These are phyloP conservation scores for Ophiostoma ulmi DNA, from an alignment of 2,329 filamentous ascomycete species.

Conservation along the genomic window DNA sequence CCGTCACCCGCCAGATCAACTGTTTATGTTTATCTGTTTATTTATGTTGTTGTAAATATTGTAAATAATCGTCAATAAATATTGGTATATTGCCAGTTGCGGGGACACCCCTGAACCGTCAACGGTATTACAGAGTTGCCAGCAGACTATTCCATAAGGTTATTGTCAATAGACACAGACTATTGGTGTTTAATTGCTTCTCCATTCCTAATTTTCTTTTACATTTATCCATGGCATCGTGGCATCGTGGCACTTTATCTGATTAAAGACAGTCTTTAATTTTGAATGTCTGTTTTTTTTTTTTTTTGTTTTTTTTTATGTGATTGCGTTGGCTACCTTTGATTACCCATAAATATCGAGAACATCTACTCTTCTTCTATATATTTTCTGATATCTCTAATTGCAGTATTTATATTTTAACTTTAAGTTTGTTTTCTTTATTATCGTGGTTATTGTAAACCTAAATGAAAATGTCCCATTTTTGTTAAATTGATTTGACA, in stretches of 20 bases:
- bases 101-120: conserved; percentile 2
- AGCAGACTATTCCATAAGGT: not conserved
- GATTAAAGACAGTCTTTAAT: not conserved
- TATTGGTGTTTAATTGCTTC: conserved; percentile 8
- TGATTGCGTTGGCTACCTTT: no score
- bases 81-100: conserved; percentile 1
- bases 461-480: not conserved
- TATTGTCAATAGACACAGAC: not conserved
- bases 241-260: not conserved
- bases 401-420: not conserved
- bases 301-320: not conserved
- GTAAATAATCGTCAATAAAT: not conserved
- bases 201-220: not conserved
- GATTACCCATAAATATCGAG: no score
- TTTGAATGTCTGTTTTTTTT: not conserved
- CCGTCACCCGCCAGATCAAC: not conserved
- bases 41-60: not conserved
- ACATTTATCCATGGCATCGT: not conserved
- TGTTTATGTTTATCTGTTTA: not conserved
- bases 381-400: not conserved
- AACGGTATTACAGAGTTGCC: not conserved
- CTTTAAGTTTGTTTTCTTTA: not conserved
- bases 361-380: not conserved
- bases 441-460: not conserved
- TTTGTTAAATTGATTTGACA: not conserved